Evolutionary conservation across 2,329 filamentous ascomycete genomes (phyloP).

Genomic region (Myriosclerotinia curreyana): DNA sequence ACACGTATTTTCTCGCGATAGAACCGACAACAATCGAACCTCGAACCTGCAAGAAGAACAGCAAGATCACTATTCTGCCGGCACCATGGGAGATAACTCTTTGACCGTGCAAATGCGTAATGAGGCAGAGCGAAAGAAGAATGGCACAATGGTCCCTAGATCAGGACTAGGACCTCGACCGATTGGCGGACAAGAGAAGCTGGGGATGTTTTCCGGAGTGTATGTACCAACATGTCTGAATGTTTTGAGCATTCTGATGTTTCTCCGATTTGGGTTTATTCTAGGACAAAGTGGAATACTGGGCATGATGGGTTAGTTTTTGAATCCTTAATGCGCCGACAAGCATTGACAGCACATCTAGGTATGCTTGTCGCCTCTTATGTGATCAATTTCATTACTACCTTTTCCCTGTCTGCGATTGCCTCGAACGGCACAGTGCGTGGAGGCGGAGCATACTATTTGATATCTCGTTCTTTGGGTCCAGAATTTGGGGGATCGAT

Average conservation of each 20-base stretch:
- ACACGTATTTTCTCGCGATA: conserved; percentile 7
- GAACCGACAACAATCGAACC: not conserved
- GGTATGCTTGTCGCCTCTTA: conserved; percentile 72
- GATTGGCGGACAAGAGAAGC: conserved; percentile 52
- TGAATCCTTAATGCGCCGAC: not conserved
- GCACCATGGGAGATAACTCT: conserved; percentile 26
- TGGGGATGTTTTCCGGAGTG: conserved; percentile 74
- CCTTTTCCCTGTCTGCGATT: conserved; percentile 82
- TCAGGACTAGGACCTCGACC: conserved; percentile 43
- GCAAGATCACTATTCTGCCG: conserved; percentile 7
- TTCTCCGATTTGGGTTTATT: conserved; percentile 82
- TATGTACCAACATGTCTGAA: conserved; percentile 89
- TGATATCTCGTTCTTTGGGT: conserved; percentile 81
- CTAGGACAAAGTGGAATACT: conserved; percentile 49
- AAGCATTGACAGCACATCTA: conserved; percentile 8
- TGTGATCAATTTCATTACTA: conserved; percentile 76
- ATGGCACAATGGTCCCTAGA: conserved; percentile 39
- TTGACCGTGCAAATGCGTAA: conserved; percentile 33
- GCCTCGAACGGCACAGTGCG: conserved; percentile 87
- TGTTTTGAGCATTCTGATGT: conserved; percentile 89
- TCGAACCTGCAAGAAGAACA: not conserved
- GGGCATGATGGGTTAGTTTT: conserved; percentile 22
- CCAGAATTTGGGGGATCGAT: conserved; percentile 89
- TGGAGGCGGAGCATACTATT: conserved; percentile 82
- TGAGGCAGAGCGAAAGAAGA: conserved; percentile 33